These are phyloP conservation scores for Skeletonema tropicum DNA, from an alignment of 108 stramenopile species.

Conservation along the genomic window DNA sequence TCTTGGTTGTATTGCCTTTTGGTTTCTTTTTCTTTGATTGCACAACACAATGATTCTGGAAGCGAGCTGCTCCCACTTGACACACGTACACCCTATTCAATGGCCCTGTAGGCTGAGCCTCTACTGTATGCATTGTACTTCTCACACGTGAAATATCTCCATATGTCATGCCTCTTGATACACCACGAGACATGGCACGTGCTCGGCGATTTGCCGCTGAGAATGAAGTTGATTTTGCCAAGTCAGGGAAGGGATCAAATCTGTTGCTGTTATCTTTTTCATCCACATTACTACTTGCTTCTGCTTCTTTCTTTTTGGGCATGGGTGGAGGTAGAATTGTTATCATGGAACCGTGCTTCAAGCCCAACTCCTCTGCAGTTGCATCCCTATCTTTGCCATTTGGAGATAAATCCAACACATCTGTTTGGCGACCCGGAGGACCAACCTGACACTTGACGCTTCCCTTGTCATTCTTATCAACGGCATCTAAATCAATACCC, in stretches of 20 bases:
- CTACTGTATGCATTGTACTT: constrained; percentile 70
- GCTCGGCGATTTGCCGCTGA: constrained; percentile 50
- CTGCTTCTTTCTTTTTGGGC: constrained; percentile 15
- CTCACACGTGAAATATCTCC: constrained; percentile 66
- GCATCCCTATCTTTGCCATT: constrained; percentile 23
- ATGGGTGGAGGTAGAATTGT: constrained; percentile 49
- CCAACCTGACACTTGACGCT: constrained; percentile 26
- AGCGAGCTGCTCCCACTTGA: constrained; percentile 69
- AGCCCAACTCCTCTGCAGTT: constrained; percentile 49
- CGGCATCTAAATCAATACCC: constrained; percentile 26
- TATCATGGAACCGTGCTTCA: constrained; percentile 77
- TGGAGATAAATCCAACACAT: constrained; percentile 20
- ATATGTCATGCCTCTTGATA: constrained; percentile 62
- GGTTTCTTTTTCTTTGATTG: constrained; percentile 33
- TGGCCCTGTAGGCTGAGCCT: constrained; percentile 72
- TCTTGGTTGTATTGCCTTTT: constrained; percentile 11
- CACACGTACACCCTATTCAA: constrained; percentile 82
- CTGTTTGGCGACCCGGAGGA: constrained; percentile 16
- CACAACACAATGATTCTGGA: constrained; percentile 62
- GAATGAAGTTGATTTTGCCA: constrained; percentile 74
- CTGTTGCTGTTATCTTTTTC: constrained; percentile 10
- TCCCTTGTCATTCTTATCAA: neutral
- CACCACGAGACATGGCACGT: constrained; percentile 46
- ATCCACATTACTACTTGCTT: constrained; percentile 2
- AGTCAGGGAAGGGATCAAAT: constrained; percentile 84